Percentiles rank a stretch among this genome's conserved stretches.
These are phyloP conservation scores for Herpetomonas samuelpessoai DNA, from an alignment of 208 protist species.

Conservation along the genomic window DNA sequence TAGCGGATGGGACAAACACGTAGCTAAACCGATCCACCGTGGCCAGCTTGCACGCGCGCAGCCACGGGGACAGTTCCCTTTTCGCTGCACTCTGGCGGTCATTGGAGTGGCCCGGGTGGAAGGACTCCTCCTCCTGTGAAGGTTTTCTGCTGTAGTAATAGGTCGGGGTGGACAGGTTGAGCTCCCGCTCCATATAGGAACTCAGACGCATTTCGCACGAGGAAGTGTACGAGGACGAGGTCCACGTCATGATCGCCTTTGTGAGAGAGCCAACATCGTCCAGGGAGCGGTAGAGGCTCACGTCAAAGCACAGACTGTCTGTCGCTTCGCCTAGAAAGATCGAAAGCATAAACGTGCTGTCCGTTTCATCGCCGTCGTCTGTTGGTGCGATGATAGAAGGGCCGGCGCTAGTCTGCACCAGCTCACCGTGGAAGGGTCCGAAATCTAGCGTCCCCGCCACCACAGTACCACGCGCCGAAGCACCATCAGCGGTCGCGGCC, in stretches of 20 bases:
- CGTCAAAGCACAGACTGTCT: slow-evolving; percentile 4
- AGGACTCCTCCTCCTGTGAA: not conserved
- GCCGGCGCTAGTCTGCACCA: not conserved
- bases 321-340: slow-evolving; percentile 7
- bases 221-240: slow-evolving; percentile 1
- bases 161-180: not conserved
- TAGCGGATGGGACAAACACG: not conserved
- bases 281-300: slow-evolving; percentile 1
- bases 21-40: slow-evolving; percentile 3
- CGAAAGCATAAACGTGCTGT: not conserved
- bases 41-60: not conserved
- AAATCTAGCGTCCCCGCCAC: not conserved
- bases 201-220: not conserved
- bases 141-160: slow-evolving; percentile 1
- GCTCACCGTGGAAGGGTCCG: not conserved
- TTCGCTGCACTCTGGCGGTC: not conserved
- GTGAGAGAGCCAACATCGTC: not conserved
- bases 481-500: too few species aligned
- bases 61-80: not conserved
- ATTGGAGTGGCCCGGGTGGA: not conserved
- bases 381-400: not conserved
- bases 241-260: not conserved
- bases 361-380: not conserved
- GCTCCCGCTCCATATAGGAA: not conserved
- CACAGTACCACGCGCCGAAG: too few species aligned